Evolutionary conservation across 768 basidiomycete genomes (phyloP).

Genomic region (Suillus sp.): DNA sequence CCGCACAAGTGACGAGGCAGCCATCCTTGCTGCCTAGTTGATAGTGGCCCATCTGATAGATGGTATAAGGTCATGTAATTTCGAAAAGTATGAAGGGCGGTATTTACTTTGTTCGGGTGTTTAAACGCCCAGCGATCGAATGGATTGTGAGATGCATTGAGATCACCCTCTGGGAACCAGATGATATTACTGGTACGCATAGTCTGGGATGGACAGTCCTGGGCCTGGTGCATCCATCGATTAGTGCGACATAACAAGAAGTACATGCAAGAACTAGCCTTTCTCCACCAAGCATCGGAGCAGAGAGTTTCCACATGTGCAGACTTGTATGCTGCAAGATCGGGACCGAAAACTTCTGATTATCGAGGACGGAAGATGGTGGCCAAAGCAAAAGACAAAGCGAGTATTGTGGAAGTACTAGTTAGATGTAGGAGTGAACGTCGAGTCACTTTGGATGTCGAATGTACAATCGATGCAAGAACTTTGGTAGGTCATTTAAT

Average conservation of each 20-base stretch:
- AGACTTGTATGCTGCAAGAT: slow-evolving; percentile 69
- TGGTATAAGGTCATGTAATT: background rate
- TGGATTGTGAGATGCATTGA: slow-evolving; percentile 96
- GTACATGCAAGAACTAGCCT: slow-evolving; percentile 45
- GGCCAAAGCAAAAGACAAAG: too few relatives aligned
- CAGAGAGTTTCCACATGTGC: slow-evolving; percentile 76
- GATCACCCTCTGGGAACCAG: slow-evolving; percentile 95
- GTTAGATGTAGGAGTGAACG: too few relatives aligned
- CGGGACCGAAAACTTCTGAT: slow-evolving; percentile 48
- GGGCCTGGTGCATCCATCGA: slow-evolving; percentile 49
- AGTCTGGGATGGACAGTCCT: slow-evolving; percentile 86
- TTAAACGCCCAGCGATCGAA: slow-evolving; percentile 96
- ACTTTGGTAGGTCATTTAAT: too few relatives aligned
- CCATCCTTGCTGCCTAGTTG: slow-evolving; percentile 90
- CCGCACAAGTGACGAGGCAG: slow-evolving; percentile 71
- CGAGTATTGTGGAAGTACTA: too few relatives aligned
- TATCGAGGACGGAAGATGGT: too few relatives aligned
- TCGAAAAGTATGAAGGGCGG: background rate
- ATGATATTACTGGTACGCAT: slow-evolving; percentile 85
- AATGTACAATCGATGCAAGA: too few relatives aligned
- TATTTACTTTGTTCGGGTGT: slow-evolving; percentile 72
- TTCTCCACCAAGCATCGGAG: slow-evolving; percentile 87
- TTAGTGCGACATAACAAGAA: background rate
- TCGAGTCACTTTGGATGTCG: too few relatives aligned
- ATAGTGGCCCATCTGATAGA: slow-evolving; percentile 84